phyloP scores from a whole-genome alignment of 345 rosid species.

The Balakata baccata region DNA sequence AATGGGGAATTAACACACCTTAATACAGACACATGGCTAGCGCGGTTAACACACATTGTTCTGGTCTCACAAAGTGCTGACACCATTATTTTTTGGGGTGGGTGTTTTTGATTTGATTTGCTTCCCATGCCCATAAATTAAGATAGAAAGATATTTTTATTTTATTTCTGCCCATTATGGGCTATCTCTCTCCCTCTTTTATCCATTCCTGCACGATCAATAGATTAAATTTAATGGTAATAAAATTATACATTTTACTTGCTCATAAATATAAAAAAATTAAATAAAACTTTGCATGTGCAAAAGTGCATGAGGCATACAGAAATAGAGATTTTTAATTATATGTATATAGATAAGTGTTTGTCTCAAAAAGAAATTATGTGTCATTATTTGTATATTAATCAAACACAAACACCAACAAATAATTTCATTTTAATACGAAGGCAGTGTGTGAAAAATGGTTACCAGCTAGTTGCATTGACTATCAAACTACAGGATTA shows the following conservation, averaged over 20 bases:
- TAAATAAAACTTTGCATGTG: no score
- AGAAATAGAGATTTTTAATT: no score
- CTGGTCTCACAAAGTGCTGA: constrained; percentile 50
- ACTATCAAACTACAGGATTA: not conserved
- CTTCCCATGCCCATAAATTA: constrained; percentile 7
- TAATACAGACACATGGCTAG: constrained; percentile 36
- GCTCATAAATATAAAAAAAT: no score
- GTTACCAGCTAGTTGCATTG: not conserved
- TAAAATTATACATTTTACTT: no score
- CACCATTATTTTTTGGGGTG: constrained; percentile 42
- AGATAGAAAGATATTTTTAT: not conserved
- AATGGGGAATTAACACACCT: constrained; percentile 31
- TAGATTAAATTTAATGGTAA: no score
- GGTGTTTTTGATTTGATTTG: constrained; percentile 32
- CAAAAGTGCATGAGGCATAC: no score
- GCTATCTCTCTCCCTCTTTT: not conserved
- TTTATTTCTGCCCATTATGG: not conserved
- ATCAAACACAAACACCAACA: no score
- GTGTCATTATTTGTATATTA: no score
- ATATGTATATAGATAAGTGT: no score
- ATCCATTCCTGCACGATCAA: not conserved
- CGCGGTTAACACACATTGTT: constrained; percentile 22
- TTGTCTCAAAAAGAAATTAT: no score
- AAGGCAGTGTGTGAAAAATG: not conserved
- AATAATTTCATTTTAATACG: no score